Evolutionary conservation across 352 stramenopile species (phyloP), one percentile per base, ranked within the genome.

Genomic region (Aphanomyces invadans): DNA sequence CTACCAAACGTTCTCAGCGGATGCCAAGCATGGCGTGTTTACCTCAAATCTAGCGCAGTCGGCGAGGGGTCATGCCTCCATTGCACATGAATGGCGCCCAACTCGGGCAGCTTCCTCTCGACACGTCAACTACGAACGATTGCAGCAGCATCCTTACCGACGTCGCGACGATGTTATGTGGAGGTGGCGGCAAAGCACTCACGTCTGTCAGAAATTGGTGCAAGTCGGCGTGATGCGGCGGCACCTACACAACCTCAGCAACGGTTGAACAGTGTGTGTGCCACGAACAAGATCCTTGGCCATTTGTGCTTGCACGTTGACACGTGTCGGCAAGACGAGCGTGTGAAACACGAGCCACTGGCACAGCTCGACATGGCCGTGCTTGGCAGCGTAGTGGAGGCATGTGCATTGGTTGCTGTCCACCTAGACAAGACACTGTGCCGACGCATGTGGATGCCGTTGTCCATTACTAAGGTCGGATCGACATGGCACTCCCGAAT

Each of bases 261-360:
- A 25, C 56, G 28, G 15, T 23, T n/a, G n/a, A 48, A 15, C 21
- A 1, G 39, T 48, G 39, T 48, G 1, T n/a, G 17, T 48, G 17
- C 39, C 21, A n/a, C 39, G 25, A n/a, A 65, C 56, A 46, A 59
- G 49, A n/a, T 57, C 44, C 19, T 17, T 28, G 28, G 59, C 29
- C 10, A 19, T 11, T 36, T 25, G 46, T 32, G 19, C 11, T 26
- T 56, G 53, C 1, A 42, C 42, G 31, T 66, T 66, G 36, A 9
- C 1, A 19, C 26, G 26, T n/a, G 29, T 39, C 21, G 44, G 28
- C 23, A 42, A 42, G 7, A 66, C 25, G 11, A 21, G 19, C 26
- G 59, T 57, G 15, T 66, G 42, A 31, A 66, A 66, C 7, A 56
- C 36, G 2, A 66, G 59, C 59, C 59, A 66, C 29, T 66, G 59